Evolutionary conservation across 2,329 filamentous ascomycete genomes (phyloP), one percentile per base, ranked within the genome.

Genomic region (Diaporthe helianthi): DNA sequence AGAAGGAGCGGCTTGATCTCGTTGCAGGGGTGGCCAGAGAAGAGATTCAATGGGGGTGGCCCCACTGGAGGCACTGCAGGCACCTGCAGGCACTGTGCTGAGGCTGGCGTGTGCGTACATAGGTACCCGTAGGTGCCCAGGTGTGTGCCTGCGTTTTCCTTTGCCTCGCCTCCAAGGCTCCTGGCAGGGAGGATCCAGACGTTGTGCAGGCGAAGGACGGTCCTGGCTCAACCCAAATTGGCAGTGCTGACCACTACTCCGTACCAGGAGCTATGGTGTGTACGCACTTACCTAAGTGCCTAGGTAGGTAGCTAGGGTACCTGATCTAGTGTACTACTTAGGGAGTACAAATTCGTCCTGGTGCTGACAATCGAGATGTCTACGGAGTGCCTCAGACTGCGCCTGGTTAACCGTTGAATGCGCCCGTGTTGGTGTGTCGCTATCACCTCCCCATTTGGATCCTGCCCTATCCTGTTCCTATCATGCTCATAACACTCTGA

Each of bases 1-100:
- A 58, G 65, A 58, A 67, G 65, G 65, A 67, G 52, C 65, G 65
- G 65, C 44, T 63, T 63, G 58, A 63, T 49, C 44, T 63, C 44
- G 44, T 49, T 49, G 58, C 58, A 63, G 44, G 58, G 58, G 44
- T 63, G 29, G 41, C n/a, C 41, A 47, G 44, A 36, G 58, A 17
- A 63, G 26, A 61, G 55, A 47, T 29, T 63, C 41, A n/a, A 63
- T 36, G 58, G 58, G 41, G n/a, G 33, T 22, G 44, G 58, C 29
- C 44, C 58, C 58, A 63, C 55, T 31, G 54, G 36, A 44, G 36
- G 33, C 36, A 44, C 38, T 31, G 41, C 55, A 60, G 24, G 33
- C 38, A 46, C 38, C n/a, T 46, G 41, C 58, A 63, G 58, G 58
- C 58, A 63, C 58, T 63, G 58, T 63, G 58, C 44, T 15, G 44